These are phyloP conservation scores for Nannizziopsis arthrosporioides DNA, from an alignment of 2,329 filamentous ascomycete species.

Conservation along the genomic window DNA sequence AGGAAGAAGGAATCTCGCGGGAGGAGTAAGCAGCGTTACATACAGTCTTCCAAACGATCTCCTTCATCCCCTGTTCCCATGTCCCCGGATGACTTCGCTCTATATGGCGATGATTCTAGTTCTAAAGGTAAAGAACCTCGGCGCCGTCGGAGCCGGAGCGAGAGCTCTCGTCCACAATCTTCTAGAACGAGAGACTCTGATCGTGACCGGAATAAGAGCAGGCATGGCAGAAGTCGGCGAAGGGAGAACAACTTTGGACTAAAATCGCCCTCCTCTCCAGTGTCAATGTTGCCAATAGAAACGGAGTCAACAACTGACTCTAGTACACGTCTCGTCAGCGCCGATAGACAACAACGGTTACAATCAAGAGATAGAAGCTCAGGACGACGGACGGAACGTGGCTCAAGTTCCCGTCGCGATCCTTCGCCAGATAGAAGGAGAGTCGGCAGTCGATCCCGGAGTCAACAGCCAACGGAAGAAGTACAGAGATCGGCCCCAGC, in stretches of 20 bases:
- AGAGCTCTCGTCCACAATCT: constrained; percentile 2
- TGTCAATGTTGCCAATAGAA: constrained; percentile 56
- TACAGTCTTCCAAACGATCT: constrained; percentile 67
- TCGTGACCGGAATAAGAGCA: constrained; percentile 4
- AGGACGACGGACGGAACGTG: constrained; percentile 38
- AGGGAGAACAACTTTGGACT: constrained; percentile 48
- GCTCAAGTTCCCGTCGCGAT: constrained; percentile 34
- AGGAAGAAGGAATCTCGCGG: constrained; percentile 53
- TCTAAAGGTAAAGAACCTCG: neutral
- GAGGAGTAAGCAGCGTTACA: constrained; percentile 53
- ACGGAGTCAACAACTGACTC: constrained; percentile 54
- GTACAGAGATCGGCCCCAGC: constrained; percentile 2
- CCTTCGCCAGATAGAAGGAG: constrained; percentile 37
- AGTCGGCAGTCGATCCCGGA: constrained; percentile 25
- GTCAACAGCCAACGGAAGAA: constrained; percentile 24
- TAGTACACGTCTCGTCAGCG: constrained; percentile 33
- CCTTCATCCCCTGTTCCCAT: constrained; percentile 88
- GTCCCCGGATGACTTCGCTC: constrained; percentile 69
- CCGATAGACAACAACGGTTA: constrained; percentile 34
- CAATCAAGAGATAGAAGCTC: constrained; percentile 42
- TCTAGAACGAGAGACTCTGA: constrained; percentile 2
- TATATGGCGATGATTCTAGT: constrained; percentile 20
- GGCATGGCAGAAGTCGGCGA: constrained; percentile 50
- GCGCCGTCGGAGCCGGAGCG: constrained; percentile 3
- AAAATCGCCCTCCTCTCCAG: constrained; percentile 67